Conservation (phyloP, 805 yeast species). For the Dipodascus albidus region DNA sequence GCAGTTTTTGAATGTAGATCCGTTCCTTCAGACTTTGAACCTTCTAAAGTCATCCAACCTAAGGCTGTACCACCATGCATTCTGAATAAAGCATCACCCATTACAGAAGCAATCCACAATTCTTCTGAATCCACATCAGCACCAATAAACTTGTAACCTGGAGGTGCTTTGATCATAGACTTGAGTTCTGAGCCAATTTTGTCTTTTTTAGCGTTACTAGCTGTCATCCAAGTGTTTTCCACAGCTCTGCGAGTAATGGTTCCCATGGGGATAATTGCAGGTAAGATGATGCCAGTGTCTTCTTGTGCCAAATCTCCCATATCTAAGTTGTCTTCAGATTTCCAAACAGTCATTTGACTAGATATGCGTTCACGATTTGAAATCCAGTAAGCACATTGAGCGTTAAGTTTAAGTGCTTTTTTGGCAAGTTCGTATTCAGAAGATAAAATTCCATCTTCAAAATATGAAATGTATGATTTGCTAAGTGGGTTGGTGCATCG, state of each 20-base stretch:
- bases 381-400: constrained; percentile 85
- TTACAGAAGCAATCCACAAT: constrained; percentile 91
- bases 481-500: constrained; percentile 71
- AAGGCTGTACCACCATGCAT: constrained; percentile 93
- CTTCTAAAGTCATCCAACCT: constrained; percentile 99
- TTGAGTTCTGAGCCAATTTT: constrained; percentile 91
- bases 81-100: constrained; percentile 83
- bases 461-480: constrained; percentile 57
- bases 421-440: constrained; percentile 65
- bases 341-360: constrained; percentile 74
- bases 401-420: constrained; percentile 67
- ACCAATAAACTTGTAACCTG: constrained; percentile 86
- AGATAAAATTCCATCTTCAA: constrained; percentile 61
- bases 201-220: constrained; percentile 79
- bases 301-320: constrained; percentile 13
- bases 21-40: constrained; percentile 81
- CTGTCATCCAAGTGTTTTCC: constrained; percentile 96
- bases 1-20: constrained; percentile 95
- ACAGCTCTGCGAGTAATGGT: constrained; percentile 94
- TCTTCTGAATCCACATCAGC: constrained; percentile 99
- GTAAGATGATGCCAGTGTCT: constrained; percentile 62
- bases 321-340: constrained; percentile 17
- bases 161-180: constrained; percentile 75
- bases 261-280: constrained; percentile 85
- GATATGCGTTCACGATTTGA: constrained; percentile 76